Base-by-base conservation (phyloP, 2,329 filamentous ascomycete species). In the Apiospora rasikravindrae region DNA sequence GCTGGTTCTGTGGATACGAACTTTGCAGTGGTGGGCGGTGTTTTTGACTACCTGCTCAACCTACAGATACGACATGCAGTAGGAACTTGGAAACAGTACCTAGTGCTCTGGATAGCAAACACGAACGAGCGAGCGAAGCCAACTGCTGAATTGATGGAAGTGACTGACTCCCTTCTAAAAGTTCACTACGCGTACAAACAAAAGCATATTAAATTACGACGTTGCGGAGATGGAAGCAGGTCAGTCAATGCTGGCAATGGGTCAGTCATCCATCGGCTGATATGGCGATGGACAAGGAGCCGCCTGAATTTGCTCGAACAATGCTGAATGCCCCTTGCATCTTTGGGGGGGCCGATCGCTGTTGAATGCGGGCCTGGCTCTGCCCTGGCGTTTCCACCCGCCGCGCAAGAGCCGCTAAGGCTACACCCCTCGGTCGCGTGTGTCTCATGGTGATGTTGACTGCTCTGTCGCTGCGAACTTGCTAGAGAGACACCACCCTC, bases 251-350 rank as follows among this genome's bases (percentile, higher is more conserved):
- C 53, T 22, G 53, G 53, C 53, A 33, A 33, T 14, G 29, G 53
- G 53, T 22, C 49, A 51, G 14, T 14, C n/a, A 51, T 22, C 53
- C n/a, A 51, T 22, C 53, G 53, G 29, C 11, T 49, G 53, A 64
- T 64, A 64, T 64, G 19, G 53, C 53, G 53, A 64, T 64, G 53
- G 10, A 13, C 53, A 64, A 64, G 53, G 53, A 37, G 53, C 53
- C 29, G 53, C 26, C 29, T 64, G 29, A 19, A 64, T 22, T 51
- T 33, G 19, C 19, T 64, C 29, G 53, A 37, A 19, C n/a, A n/a
- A n/a, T n/a, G n/a, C n/a, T n/a, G n/a, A 37, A n/a, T 64, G 29
- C 53, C 53, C 53, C 53, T 61, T 61, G 53, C 53, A 61, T 61
- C 45, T n/a, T 37, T 51, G 16, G 16, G 29, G 16, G 16, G 29